phyloP scores from a whole-genome alignment of 2,329 filamentous ascomycete species.

The Fusarium sp. region DNA sequence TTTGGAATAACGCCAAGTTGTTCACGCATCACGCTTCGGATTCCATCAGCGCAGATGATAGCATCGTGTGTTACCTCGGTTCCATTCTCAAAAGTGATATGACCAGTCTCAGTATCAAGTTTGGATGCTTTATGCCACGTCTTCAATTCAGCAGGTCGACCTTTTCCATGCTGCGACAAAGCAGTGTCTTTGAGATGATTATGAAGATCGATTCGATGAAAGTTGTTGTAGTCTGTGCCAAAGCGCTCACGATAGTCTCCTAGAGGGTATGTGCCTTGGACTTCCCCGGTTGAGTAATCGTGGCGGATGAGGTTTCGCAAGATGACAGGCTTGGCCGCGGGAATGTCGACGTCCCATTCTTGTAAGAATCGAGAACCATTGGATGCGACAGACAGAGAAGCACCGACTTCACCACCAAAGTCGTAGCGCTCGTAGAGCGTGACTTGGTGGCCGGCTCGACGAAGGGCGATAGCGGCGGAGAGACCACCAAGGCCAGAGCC shows the following conservation, averaged over 20 bases:
- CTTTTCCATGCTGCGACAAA: neutral
- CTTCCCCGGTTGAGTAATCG: slow-evolving; percentile 13
- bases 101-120: neutral
- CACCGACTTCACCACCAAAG: slow-evolving; percentile 71
- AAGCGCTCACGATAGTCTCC: slow-evolving; percentile 17
- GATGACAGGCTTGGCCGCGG: slow-evolving; percentile 10
- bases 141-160: neutral
- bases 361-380: slow-evolving; percentile 73
- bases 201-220: slow-evolving; percentile 16
- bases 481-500: slow-evolving; percentile 64
- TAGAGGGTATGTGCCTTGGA: slow-evolving; percentile 4
- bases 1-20: neutral
- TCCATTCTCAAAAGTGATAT: slow-evolving; percentile 5
- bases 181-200: slow-evolving; percentile 14
- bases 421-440: slow-evolving; percentile 65
- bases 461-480: slow-evolving; percentile 62
- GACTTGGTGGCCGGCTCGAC: slow-evolving; percentile 63
- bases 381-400: slow-evolving; percentile 70
- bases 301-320: slow-evolving; percentile 16
- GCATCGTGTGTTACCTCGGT: slow-evolving; percentile 7
- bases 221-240: slow-evolving; percentile 19
- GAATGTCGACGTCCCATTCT: slow-evolving; percentile 62
- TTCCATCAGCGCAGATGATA: slow-evolving; percentile 16
- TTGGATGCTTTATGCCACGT: slow-evolving; percentile 12
- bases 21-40: slow-evolving; percentile 11